Base-by-base conservation (phyloP, 2,329 filamentous ascomycete species). In the Acarospora socialis region DNA sequence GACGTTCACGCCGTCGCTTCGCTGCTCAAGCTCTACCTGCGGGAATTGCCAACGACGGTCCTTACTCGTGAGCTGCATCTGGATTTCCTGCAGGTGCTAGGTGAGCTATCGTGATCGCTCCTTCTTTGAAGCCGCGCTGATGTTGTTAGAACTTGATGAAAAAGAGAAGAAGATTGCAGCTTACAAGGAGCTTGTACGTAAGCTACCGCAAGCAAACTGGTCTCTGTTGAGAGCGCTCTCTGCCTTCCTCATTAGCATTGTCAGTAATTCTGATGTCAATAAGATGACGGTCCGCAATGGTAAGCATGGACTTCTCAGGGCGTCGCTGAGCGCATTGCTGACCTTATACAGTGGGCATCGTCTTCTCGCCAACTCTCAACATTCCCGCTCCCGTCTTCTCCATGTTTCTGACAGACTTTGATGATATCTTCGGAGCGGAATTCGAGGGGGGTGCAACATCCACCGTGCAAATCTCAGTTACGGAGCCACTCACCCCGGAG, bases 251-350 rank as follows among this genome's bases (percentile, higher is more conserved):
- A 82, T 93, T 50, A 78, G 80, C 48, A 87, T 98, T 46, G 83
- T 94, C 49, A 84, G 90, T 55, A 84, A 94, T 46, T 67, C 83
- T 5, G 77, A 81, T 45, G 65, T 79, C 40, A 98, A 98, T 63
- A 95, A 94, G 65, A 98, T 98, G 90, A 94, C 81, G 7, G 81
- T 94, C 32, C 77, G 87, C 43, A 98, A 98, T 49, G 82, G n/a
- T n/a, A n/a, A n/a, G n/a, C n/a, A n/a, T n/a, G n/a, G n/a, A n/a
- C n/a, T n/a, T n/a, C n/a, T n/a, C n/a, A n/a, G n/a, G n/a, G n/a
- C n/a, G n/a, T n/a, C n/a, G n/a, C n/a, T n/a, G n/a, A n/a, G n/a
- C n/a, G n/a, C n/a, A n/a, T n/a, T n/a, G n/a, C n/a, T n/a, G n/a
- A n/a, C n/a, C n/a, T n/a, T n/a, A n/a, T n/a, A n/a, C n/a, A n/a